These are phyloP conservation scores for Aspergillus vadensis DNA, from an alignment of 2,329 filamentous ascomycete species.

Conservation along the genomic window DNA sequence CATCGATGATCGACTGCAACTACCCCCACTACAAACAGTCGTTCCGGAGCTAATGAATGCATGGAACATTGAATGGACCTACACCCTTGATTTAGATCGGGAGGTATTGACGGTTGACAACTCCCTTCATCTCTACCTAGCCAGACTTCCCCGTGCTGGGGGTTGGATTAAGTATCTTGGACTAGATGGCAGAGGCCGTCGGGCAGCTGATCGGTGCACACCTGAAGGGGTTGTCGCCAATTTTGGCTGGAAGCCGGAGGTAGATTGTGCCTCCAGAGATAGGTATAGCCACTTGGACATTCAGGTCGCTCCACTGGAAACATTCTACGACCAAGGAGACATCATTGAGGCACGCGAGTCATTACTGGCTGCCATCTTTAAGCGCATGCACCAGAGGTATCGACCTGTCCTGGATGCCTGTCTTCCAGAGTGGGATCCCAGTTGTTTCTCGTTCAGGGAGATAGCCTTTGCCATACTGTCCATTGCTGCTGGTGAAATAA, in stretches of 20 bases:
- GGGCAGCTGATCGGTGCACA: conserved; percentile 2
- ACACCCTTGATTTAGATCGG: conserved; percentile 23
- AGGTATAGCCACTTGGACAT: conserved; percentile 3
- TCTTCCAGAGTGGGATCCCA: conserved; percentile 15
- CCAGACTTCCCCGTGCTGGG: conserved; percentile 10
- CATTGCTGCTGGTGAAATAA: conserved; percentile 20
- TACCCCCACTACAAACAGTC: conserved; percentile 12
- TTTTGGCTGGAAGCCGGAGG: conserved; percentile 7
- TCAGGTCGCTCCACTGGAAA: background rate
- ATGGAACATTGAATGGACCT: conserved; percentile 18
- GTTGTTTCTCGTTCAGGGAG: conserved; percentile 20
- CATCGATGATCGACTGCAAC: conserved; percentile 18
- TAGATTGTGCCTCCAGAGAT: background rate
- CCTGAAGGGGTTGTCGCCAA: conserved; percentile 15
- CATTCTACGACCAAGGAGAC: background rate
- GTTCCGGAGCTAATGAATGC: background rate
- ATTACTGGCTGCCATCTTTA: conserved; percentile 8
- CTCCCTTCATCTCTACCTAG: conserved; percentile 11
- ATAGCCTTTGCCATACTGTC: conserved; percentile 22
- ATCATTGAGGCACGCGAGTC: conserved; percentile 1
- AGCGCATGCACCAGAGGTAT: background rate
- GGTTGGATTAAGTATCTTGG: conserved; percentile 17
- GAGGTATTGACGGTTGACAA: conserved; percentile 20
- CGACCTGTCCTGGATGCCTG: conserved; percentile 13
- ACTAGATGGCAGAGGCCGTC: conserved; percentile 7